A percentile compares a stretch with the other conserved stretches of the same genome.
Conservation (phyloP, 2,329 filamentous ascomycete species). For the Arthrobotrys entomopaga region DNA sequence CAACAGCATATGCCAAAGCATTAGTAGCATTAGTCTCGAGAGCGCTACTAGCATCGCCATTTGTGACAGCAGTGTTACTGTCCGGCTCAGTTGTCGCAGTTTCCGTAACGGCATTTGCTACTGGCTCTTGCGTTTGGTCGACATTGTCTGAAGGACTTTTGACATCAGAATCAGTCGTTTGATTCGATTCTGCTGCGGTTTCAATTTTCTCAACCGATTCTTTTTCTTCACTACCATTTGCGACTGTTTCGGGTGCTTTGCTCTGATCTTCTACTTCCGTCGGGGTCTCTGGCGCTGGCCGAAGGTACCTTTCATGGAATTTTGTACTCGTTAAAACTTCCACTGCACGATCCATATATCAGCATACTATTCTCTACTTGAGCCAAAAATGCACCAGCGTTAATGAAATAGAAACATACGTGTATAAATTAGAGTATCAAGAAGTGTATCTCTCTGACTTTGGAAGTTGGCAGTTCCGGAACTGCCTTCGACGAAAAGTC, state of each 20-base stretch:
- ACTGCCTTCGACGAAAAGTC: slow-evolving; percentile 22
- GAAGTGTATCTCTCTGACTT: slow-evolving; percentile 12
- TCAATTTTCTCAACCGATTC: neutral
- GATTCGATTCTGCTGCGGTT: neutral
- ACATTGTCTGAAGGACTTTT: no score
- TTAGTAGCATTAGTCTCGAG: no score
- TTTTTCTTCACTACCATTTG: neutral
- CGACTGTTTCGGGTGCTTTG: neutral
- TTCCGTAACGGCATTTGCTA: neutral
- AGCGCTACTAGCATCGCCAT: no score
- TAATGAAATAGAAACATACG: slow-evolving; percentile 5
- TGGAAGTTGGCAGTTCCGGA: slow-evolving; percentile 19
- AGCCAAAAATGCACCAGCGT: neutral
- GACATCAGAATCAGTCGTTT: no score
- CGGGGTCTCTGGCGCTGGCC: neutral
- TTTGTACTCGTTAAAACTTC: slow-evolving; percentile 28
- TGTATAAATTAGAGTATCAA: slow-evolving; percentile 30
- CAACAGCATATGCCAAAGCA: no score
- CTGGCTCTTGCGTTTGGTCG: neutral
- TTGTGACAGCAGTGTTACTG: no score
- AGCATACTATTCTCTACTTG: neutral
- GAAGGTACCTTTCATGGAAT: slow-evolving; percentile 27
- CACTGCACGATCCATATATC: slow-evolving; percentile 7
- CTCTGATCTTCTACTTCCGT: neutral
- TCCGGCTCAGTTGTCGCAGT: neutral